Evolutionary conservation across 331 rosid species (phyloP), one percentile per base, ranked within the genome.

Genomic region (Cydonia oblonga): DNA sequence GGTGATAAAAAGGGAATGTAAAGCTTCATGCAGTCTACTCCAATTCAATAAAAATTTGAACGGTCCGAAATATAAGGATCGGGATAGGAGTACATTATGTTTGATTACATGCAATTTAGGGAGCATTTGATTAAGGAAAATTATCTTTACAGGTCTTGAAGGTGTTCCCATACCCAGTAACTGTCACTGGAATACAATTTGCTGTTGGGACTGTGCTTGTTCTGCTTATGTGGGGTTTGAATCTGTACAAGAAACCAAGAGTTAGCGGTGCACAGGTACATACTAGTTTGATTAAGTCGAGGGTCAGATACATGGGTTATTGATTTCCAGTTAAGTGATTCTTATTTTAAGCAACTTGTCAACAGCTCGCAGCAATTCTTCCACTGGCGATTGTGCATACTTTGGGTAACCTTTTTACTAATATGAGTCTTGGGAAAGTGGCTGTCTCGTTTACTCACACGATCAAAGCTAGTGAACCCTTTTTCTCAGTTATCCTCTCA

Each of bases 361-460:
- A 71, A 76, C 84, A 95, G 99, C 92, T 95, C 68, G 88, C 82
- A 56, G 92, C 92, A 2, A 87, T 91, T 80, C 75, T 88, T 54
- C 99, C 97, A 16, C 58, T 95, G 86, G 97, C 99, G 52, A 2
- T 84, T 54, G 93, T 91, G 23, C 99, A 95, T 77, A 83, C 93
- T 2, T 80, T 91, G 78, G 99, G 99, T 29, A 95, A 91, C 68
- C 88, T 91, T 78, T 95, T 95, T 71, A 91, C 97, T 15, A 95
- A 95, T 60, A 82, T 90, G 96, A 95, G 99, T 85, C 99, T 91
- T 57, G 99, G 99, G 70, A 91, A 65, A 76, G 99, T 95, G 24
- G 89, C 99, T 9, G 97, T 95, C 60, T 95, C 99, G 9, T 95
- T 95, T 75, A 95, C 99, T 70, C 99, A 95, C 77, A 95, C 99